Evolutionary conservation across 2,329 filamentous ascomycete species (phyloP), one percentile per base, ranked within the genome.

Genomic region (Cordyceps tenuipes): DNA sequence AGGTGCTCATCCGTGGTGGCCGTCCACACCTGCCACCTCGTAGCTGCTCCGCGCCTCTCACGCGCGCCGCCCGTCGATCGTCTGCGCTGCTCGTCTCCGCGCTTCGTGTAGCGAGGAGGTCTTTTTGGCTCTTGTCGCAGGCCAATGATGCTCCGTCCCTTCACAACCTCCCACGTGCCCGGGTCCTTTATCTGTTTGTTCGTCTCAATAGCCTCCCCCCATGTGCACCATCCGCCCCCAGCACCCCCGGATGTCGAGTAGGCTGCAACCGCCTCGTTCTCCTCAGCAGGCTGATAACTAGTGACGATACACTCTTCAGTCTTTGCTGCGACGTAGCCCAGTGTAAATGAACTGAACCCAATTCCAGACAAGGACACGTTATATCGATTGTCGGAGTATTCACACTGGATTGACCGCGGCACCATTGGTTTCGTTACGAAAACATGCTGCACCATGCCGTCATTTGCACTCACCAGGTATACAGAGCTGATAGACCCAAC

Each of bases 231-330:
- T 6, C 73, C 75, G 41, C 75, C 74, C 0, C 72, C 71, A 1
- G 74, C 71, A 0, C 71, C 72, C 2, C 66, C 67, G 1, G 75
- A 73, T 62, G 49, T 64, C 62, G 49, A 61, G 79, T 75, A 49
- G 79, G 78, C 56, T 67, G 81, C 85, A 12, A 90, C 82, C 56
- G 75, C 77, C 66, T 78, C 81, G 41, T 72, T 77, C 12, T 82
- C 80, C 34, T 78, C 73, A 10, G 77, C 72, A 0, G 84, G 79
- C 0, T 78, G 74, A 66, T 86, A 89, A 0, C 80, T 86, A 57
- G 88, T 84, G 63, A 90, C 75, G 21, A 89, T 77, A 60, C 86
- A 83, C 53, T 86, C 80, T 12, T 82, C 79, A 0, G 81, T 82
- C 21, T 84, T 81, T 4, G 76, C 73, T 61, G 82, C 80, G 3